Evolutionary conservation across 495 filamentous ascomycete species (phyloP).

Genomic region (Peziza echinospora): DNA sequence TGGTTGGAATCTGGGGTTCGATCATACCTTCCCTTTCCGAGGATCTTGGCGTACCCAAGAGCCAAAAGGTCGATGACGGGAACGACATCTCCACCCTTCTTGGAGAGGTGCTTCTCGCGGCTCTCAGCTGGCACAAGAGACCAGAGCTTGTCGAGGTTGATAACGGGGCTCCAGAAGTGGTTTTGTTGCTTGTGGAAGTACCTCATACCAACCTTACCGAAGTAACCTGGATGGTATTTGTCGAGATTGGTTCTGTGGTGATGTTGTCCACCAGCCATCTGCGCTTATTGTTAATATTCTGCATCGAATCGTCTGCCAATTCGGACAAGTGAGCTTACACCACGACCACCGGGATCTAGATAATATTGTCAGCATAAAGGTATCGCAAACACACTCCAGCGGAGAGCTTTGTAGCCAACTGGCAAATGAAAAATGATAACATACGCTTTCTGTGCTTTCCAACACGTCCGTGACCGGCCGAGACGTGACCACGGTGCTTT

Average conservation of each 20-base stretch:
- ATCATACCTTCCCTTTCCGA: slow-evolving; percentile 49
- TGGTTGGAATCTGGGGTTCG: no score
- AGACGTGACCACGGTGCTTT: slow-evolving; percentile 66
- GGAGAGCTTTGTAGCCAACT: not conserved
- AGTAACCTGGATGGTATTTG: slow-evolving; percentile 92
- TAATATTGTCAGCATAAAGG: not conserved
- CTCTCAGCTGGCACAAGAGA: slow-evolving; percentile 49
- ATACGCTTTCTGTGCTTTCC: slow-evolving; percentile 78
- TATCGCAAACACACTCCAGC: slow-evolving; percentile 1
- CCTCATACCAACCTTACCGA: slow-evolving; percentile 93
- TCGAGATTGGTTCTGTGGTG: slow-evolving; percentile 89
- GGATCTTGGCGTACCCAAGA: slow-evolving; percentile 79
- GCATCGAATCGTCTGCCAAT: no score
- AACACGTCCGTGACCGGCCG: slow-evolving; percentile 77
- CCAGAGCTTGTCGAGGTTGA: slow-evolving; percentile 88
- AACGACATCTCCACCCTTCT: slow-evolving; percentile 48
- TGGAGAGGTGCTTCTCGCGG: slow-evolving; percentile 44
- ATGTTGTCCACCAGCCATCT: slow-evolving; percentile 83
- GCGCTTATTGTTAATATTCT: no score
- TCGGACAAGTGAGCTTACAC: slow-evolving; percentile 4
- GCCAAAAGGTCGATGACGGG: slow-evolving; percentile 83
- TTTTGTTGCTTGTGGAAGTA: slow-evolving; percentile 81
- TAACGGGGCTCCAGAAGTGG: slow-evolving; percentile 78
- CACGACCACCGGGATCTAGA: slow-evolving; percentile 20
- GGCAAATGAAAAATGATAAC: not conserved